Evolutionary conservation across 129 eudicot genomes (phyloP).

Genomic region (Scalesia atractyloides): DNA sequence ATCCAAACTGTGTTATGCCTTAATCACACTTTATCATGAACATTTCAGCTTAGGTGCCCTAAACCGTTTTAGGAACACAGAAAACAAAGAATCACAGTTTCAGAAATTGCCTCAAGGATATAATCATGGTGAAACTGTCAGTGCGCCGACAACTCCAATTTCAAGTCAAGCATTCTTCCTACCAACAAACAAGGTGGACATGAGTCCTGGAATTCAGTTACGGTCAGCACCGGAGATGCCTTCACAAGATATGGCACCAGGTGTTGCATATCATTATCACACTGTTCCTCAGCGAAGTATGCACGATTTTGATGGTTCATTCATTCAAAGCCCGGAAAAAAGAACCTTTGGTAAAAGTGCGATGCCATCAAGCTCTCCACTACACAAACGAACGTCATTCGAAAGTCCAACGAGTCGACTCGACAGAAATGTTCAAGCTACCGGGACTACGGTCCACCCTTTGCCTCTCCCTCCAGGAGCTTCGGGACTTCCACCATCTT

Average conservation of each 20-base stretch:
- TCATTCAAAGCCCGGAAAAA: conserved; percentile 32
- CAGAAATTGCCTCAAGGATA: conserved; percentile 27
- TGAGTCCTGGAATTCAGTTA: conserved; percentile 34
- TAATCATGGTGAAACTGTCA: conserved; percentile 32
- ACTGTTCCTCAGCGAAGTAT: conserved; percentile 24
- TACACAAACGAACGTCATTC: conserved; percentile 29
- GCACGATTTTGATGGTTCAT: conserved; percentile 37
- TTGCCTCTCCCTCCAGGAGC: conserved; percentile 91
- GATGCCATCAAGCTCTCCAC: conserved; percentile 49
- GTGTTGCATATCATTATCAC: conserved; percentile 28
- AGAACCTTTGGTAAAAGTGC: conserved; percentile 31
- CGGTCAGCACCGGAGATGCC: conserved; percentile 64
- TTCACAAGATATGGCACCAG: conserved; percentile 21
- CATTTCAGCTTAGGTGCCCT: conserved; percentile 36
- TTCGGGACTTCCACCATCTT: conserved; percentile 30
- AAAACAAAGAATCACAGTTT: conserved; percentile 37
- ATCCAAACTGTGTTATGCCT: background rate
- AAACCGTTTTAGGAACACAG: conserved; percentile 37
- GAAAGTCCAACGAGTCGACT: conserved; percentile 37
- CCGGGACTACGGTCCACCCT: conserved; percentile 61
- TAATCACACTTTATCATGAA: background rate
- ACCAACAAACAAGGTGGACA: conserved; percentile 23
- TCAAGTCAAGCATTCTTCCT: conserved; percentile 44
- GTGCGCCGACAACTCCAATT: conserved; percentile 49
- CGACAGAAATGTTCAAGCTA: conserved; percentile 44